phyloP scores from a whole-genome alignment of 495 filamentous ascomycete genomes.

The Diplogelasinospora grovesii region DNA sequence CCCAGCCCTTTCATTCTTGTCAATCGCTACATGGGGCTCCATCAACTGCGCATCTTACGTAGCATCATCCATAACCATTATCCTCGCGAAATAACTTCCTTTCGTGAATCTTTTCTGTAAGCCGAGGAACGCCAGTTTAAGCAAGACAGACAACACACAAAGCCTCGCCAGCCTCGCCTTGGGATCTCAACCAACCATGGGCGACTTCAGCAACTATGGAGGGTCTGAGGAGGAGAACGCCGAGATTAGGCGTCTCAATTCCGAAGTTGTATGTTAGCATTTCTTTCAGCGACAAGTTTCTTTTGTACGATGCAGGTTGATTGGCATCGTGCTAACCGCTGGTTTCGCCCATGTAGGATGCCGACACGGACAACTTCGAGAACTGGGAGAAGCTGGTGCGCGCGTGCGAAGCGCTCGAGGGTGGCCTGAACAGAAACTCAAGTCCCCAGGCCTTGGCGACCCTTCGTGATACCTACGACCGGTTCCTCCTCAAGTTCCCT shows the following conservation, averaged over 20 bases:
- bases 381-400: constrained; percentile 90
- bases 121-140: too few species aligned
- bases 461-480: constrained; percentile 78
- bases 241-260: constrained; percentile 71
- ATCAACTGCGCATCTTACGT: too few species aligned
- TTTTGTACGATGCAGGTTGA: too few species aligned
- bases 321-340: constrained; percentile 5
- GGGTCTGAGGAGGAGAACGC: constrained; percentile 79
- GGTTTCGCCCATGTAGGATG: constrained; percentile 37
- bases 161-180: background rate
- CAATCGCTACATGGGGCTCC: too few species aligned
- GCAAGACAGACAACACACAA: too few species aligned
- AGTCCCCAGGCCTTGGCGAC: constrained; percentile 88
- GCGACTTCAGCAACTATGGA: constrained; percentile 53
- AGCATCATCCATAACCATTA: too few species aligned
- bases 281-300: background rate
- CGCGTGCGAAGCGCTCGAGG: constrained; percentile 76
- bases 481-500: constrained; percentile 91
- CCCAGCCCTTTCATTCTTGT: constrained; percentile 1
- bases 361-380: constrained; percentile 88
- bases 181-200: constrained; percentile 23
- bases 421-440: constrained; percentile 92
- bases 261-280: constrained; percentile 63
- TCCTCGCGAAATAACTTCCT: background rate
- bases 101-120: background rate